These are phyloP conservation scores for Lagerstroemia fauriei DNA, from an alignment of 441 rosid genomes.

Conservation along the genomic window DNA sequence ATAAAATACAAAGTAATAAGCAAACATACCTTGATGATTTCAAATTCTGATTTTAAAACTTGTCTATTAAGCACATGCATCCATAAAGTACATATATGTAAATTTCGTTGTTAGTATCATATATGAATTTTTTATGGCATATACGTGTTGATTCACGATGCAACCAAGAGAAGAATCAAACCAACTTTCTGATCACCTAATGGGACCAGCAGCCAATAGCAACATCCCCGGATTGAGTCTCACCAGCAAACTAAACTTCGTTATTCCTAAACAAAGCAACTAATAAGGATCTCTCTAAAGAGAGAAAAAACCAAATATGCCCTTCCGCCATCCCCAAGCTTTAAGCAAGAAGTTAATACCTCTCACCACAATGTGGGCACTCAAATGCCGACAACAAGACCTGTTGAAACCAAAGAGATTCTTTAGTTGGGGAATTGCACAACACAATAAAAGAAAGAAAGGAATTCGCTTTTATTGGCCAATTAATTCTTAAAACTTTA, in stretches of 20 bases:
- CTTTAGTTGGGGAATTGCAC: not conserved
- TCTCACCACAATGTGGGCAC: constrained; percentile 84
- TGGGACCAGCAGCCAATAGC: constrained; percentile 54
- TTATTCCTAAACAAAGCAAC: constrained; percentile 57
- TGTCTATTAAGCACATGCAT: constrained; percentile 70
- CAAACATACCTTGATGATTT: constrained; percentile 66
- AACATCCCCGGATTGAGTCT: constrained; percentile 77
- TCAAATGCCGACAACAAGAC: constrained; percentile 88
- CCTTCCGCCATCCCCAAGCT: constrained; percentile 1
- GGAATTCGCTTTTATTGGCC: not conserved
- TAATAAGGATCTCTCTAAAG: not conserved
- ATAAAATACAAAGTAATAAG: not conserved
- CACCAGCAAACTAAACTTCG: constrained; percentile 96
- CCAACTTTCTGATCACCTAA: constrained; percentile 67
- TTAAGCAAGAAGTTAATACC: constrained; percentile 42
- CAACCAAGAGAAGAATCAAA: not conserved
- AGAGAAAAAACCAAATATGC: not conserved
- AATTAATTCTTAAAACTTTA: not conserved
- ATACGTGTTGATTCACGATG: not conserved
- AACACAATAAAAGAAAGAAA: not conserved
- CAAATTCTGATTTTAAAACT: constrained; percentile 89
- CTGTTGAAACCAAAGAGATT: constrained; percentile 36
- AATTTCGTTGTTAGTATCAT: not conserved
- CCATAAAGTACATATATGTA: not conserved
- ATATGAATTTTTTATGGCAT: not conserved